Evolutionary conservation across 2,329 filamentous ascomycete species (phyloP).

Genomic region (Thermothelomyces thermophilus): DNA sequence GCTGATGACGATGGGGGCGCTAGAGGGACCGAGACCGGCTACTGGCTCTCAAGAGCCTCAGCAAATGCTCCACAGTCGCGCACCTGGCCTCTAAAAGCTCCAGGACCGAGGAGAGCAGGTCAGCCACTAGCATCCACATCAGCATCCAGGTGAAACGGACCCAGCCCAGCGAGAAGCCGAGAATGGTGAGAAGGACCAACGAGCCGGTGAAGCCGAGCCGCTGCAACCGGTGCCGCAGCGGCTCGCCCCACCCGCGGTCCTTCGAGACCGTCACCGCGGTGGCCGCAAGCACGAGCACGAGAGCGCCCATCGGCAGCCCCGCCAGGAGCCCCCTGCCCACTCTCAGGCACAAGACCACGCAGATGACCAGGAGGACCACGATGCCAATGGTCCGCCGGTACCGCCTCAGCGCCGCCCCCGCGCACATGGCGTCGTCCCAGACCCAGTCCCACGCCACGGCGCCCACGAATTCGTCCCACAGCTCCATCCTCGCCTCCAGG

Average conservation of each 20-base stretch:
- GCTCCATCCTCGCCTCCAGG: background rate
- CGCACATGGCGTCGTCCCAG: background rate
- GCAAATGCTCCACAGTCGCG: background rate
- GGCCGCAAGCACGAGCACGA: no score
- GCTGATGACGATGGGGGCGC: no score
- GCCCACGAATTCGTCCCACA: slow-evolving; percentile 1
- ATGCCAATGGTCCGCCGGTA: background rate
- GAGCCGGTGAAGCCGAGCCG: no score
- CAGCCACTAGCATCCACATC: background rate
- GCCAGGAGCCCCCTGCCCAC: background rate
- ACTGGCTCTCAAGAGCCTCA: background rate
- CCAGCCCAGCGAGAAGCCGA: background rate
- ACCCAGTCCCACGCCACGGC: background rate
- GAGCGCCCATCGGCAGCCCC: no score
- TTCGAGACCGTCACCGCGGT: no score
- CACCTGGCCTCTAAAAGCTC: background rate
- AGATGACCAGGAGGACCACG: background rate
- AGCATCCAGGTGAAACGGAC: background rate
- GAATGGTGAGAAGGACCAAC: background rate
- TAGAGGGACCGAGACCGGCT: background rate
- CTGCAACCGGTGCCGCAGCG: background rate
- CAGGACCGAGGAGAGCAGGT: background rate
- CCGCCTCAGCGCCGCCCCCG: background rate
- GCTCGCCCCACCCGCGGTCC: background rate
- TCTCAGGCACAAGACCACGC: background rate